phyloP scores from a whole-genome alignment of 2,329 filamentous ascomycete genomes.

The Aspergillus udagawae region DNA sequence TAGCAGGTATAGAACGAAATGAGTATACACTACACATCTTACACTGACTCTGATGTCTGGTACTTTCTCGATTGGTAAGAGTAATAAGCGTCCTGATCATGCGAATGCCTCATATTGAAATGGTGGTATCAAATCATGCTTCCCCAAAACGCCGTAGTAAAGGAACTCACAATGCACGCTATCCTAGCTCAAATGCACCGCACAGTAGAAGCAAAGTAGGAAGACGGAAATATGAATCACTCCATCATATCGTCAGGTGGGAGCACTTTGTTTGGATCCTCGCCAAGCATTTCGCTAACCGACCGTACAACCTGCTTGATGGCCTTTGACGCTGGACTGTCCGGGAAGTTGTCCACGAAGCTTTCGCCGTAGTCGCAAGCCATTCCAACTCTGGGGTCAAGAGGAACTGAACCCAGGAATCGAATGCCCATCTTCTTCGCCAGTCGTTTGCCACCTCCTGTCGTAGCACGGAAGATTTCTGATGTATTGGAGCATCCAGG shows the following conservation, averaged over 20 bases:
- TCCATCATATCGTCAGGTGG: constrained; percentile 27
- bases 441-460: constrained; percentile 75
- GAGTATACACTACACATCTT: neutral
- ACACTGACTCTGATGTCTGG: neutral
- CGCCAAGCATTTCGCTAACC: constrained; percentile 62
- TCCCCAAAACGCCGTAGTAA: constrained; percentile 19
- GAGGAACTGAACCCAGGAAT: constrained; percentile 82
- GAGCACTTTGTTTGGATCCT: constrained; percentile 52
- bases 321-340: constrained; percentile 83
- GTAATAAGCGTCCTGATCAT: neutral
- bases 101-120: neutral
- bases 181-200: constrained; percentile 15
- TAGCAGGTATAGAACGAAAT: neutral
- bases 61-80: neutral
- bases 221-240: constrained; percentile 13
- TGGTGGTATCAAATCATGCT: constrained; percentile 14
- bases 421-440: constrained; percentile 84
- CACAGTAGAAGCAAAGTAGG: constrained; percentile 16
- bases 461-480: constrained; percentile 87
- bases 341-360: constrained; percentile 89
- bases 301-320: constrained; percentile 75
- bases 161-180: neutral
- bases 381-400: constrained; percentile 94
- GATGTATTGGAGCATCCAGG: constrained; percentile 77
- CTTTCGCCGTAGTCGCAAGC: constrained; percentile 96